Base-by-base conservation (phyloP, 306 rosid genomes). In the Cicer cuneatum region DNA sequence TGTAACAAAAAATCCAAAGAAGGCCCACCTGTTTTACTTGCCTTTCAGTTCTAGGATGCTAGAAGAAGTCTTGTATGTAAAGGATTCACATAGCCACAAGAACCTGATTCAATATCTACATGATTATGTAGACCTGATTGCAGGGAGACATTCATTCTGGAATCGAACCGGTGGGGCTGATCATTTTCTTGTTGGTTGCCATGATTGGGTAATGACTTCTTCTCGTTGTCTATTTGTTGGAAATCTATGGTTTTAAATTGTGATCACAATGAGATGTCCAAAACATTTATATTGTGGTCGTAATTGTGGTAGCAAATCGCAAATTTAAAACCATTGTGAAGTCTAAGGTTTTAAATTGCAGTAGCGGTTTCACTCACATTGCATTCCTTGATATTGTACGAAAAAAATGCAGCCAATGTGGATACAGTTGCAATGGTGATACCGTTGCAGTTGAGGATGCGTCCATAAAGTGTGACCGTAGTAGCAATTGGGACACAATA, bases 171-270 rank as follows among this genome's bases (percentile, higher is more conserved):
- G 82, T 15, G 98, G 98, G 6, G 91, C 97, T 9, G 97, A 93
- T 78, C 98, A 93, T 77, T 93, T 93, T 69, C 92, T 93, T 16
- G 98, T 83, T 72, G 98, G 94, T 58, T 91, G 98, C 83, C 97
- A 93, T 69, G 98, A 93, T 40, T 93, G 98, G 98, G 98, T 93
- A 87, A 58, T 60, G 29, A 33, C 41, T 13, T 82, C 59, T 16
- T 51, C 6, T 47, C 29, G 56, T 40, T 47, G 6, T 63, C 42
- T 47, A 1, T 47, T 9, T 41, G 38, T 43, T 39, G n/a, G 7
- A 38, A 29, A 7, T 58, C 41, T 12, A 3, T 9, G 5, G 16
- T 29, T 29, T 58, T 29, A 29, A 29, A 29, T 5, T 57, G 8
- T 15, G 53, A 47, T 13, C 18, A 21, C 24, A 21, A 21, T 21